Percentiles rank a stretch among this genome's conserved stretches.
Evolutionary conservation across 176 grass and related monocot genomes (phyloP).

Genomic region (Puya raimondii): DNA sequence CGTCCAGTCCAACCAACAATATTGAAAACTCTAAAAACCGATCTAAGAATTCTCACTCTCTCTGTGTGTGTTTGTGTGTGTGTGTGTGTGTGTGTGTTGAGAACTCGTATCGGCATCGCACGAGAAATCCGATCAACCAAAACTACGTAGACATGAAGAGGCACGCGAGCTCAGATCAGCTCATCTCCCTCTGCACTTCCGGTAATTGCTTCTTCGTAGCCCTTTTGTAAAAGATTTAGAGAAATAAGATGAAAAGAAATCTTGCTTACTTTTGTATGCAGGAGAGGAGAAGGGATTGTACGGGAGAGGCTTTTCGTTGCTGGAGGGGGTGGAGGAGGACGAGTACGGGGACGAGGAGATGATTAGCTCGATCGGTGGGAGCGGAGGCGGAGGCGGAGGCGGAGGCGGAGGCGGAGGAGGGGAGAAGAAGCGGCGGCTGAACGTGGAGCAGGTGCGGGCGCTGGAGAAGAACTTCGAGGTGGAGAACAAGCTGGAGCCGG

Average conservation of each 20-base stretch:
- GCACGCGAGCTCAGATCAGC: constrained; percentile 21
- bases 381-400: background rate
- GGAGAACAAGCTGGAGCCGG: constrained; percentile 93
- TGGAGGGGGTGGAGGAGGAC: constrained; percentile 23
- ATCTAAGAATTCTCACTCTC: background rate
- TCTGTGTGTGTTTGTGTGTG: too few species aligned
- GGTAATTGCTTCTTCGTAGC: constrained; percentile 22
- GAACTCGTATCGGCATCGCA: background rate
- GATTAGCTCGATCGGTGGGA: constrained; percentile 7
- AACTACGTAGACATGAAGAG: constrained; percentile 20
- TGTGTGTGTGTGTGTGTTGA: constrained; percentile 5
- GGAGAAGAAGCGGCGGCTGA: constrained; percentile 88
- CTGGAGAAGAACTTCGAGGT: constrained; percentile 91
- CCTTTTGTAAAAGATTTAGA: too few species aligned
- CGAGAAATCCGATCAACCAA: background rate
- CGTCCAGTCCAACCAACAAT: too few species aligned
- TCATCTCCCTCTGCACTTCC: constrained; percentile 23
- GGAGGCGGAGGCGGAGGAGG: constrained; percentile 24
- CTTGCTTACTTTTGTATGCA: background rate
- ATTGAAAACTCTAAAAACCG: too few species aligned
- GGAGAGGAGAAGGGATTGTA: constrained; percentile 24
- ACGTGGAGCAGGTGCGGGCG: constrained; percentile 63
- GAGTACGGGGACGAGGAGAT: constrained; percentile 4
- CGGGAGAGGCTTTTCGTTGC: constrained; percentile 5
- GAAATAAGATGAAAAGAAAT: background rate